A percentile compares a stretch with the other conserved stretches of the same genome.
phyloP scores from a whole-genome alignment of 495 filamentous ascomycete genomes.

The Pseudomonodictys pantanalensis region DNA sequence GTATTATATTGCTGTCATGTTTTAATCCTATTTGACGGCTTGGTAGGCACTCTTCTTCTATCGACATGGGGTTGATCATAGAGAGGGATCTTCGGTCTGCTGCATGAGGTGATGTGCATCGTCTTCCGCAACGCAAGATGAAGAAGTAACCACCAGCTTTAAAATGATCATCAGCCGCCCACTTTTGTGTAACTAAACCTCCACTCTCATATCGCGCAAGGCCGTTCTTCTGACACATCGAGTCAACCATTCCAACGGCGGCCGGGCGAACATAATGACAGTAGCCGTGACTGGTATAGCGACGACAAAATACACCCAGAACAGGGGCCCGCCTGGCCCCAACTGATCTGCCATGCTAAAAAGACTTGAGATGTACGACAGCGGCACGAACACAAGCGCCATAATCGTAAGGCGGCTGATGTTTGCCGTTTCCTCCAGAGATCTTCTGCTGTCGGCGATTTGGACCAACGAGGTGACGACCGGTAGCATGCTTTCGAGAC shows the following conservation, averaged over 20 bases:
- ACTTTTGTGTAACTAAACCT: too few relatives aligned
- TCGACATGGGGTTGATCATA: too few relatives aligned
- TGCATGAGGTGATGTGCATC: too few relatives aligned
- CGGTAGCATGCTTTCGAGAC: slow-evolving; percentile 36
- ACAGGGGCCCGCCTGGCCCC: slow-evolving; percentile 6
- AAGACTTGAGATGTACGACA: slow-evolving; percentile 40
- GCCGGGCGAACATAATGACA: slow-evolving; percentile 7
- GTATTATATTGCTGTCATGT: too few relatives aligned
- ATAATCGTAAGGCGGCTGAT: slow-evolving; percentile 41
- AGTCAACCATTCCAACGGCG: neutral
- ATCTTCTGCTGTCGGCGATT: slow-evolving; percentile 33
- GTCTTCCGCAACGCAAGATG: too few relatives aligned
- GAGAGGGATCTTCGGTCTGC: too few relatives aligned
- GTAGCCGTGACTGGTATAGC: slow-evolving; percentile 17
- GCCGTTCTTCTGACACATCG: neutral
- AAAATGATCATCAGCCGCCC: too few relatives aligned
- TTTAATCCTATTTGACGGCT: too few relatives aligned
- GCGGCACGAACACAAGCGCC: slow-evolving; percentile 43
- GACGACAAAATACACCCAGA: slow-evolving; percentile 30
- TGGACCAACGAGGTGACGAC: slow-evolving; percentile 38
- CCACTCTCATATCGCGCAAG: too few relatives aligned
- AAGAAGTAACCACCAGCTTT: too few relatives aligned
- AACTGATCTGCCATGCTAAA: slow-evolving; percentile 39
- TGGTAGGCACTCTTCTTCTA: too few relatives aligned
- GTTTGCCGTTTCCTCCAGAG: slow-evolving; percentile 37